A percentile compares a stretch with the other conserved stretches of the same genome.
These are phyloP conservation scores for Apiospora hydei DNA, from an alignment of 2,329 filamentous ascomycete species.

Conservation along the genomic window DNA sequence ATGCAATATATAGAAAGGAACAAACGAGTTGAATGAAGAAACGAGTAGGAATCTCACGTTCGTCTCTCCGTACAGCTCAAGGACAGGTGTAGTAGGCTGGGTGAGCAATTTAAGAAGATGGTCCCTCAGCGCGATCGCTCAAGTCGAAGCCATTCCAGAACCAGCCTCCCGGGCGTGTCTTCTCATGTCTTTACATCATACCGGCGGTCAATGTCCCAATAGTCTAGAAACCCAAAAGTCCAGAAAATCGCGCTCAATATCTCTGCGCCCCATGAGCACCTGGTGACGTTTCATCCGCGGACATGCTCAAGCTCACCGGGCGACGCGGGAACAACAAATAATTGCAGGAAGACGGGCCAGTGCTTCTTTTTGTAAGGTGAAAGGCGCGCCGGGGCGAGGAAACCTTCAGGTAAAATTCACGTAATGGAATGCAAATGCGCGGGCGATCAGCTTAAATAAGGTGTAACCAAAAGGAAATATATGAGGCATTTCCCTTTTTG, in stretches of 20 bases:
- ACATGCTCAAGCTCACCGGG: background rate
- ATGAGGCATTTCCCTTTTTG: constrained; percentile 23
- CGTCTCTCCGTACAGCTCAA: too few relatives aligned
- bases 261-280: background rate
- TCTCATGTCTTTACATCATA: background rate
- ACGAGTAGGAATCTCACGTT: too few relatives aligned
- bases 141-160: background rate
- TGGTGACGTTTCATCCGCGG: background rate
- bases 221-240: background rate
- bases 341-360: background rate
- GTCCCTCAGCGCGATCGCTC: background rate
- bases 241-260: background rate
- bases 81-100: too few relatives aligned
- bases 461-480: background rate
- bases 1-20: too few relatives aligned
- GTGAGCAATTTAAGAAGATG: background rate
- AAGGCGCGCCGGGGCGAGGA: background rate
- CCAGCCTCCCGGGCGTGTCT: background rate
- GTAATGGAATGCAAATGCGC: background rate
- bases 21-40: too few relatives aligned
- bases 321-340: background rate
- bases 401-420: constrained; percentile 13
- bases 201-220: background rate
- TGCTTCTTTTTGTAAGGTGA: background rate
- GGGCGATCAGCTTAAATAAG: background rate